Base-by-base conservation (phyloP, 495 filamentous ascomycete species). In the Opeltia flavorubescens region DNA sequence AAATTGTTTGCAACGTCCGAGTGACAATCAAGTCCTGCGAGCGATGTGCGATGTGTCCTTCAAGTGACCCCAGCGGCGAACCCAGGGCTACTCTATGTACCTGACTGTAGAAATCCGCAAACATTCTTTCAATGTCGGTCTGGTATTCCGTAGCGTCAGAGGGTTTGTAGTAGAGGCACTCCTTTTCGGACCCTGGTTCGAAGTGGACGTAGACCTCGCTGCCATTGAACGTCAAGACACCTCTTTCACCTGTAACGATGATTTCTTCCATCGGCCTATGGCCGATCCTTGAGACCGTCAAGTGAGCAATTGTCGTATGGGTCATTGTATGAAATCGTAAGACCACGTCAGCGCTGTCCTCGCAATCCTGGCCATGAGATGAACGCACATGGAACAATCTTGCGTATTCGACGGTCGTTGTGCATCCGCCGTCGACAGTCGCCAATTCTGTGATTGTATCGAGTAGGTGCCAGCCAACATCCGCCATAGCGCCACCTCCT, bases 401-500 rank as follows among this genome's bases (percentile, higher is more conserved):
- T 3, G 45, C 40, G 45, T 48, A 48, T 4, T 17, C 18, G 5
- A 40, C 45, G 15, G 9, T 26, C n/a, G 35, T 15, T 12, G 8
- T 27, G 24, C 4, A 33, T 29, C 33, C 27, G n/a, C 18, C 28
- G 15, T 12, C 18, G 6, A 5, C 3, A 18, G 27, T 27, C 5
- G 33, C 15, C 15, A 50, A 28, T 24, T n/a, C 40, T 12, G 45
- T 15, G 28, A 50, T 33, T n/a, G 25, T 50, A 28, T 50, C 27
- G 6, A 50, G 39, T 8, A 50, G 41, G 24, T 50, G 48, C 40
- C 48, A 50, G 20, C 48, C 48, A 50, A 50, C n/a, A 25, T 50
- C 48, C 18, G 12, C 25, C 12, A 45, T 6, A 24, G 41, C 40
- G 15, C 41, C 28, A 25, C 48, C 40, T 25, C 41, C 41, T 5